Evolutionary conservation across 768 basidiomycete species (phyloP).

Genomic region (Russula sp.): DNA sequence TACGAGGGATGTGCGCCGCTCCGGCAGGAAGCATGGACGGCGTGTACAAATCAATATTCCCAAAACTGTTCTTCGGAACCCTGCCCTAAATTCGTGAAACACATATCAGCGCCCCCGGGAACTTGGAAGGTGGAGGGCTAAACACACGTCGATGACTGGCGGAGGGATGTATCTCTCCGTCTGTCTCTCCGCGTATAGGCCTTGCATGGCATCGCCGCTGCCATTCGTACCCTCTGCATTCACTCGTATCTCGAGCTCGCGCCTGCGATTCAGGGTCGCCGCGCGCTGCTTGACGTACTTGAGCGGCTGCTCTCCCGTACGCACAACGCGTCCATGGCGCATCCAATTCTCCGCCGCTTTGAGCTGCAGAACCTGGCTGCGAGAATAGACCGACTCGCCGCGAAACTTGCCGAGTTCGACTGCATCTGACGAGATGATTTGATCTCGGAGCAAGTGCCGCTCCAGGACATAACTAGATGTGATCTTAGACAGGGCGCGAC

Average conservation of each 20-base stretch:
- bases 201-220: slow-evolving; percentile 52
- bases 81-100: slow-evolving; percentile 53
- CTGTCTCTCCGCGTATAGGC: slow-evolving; percentile 78
- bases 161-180: slow-evolving; percentile 76
- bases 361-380: slow-evolving; percentile 74
- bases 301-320: slow-evolving; percentile 72
- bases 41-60: slow-evolving; percentile 94
- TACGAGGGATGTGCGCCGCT: slow-evolving; percentile 85
- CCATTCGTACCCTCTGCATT: slow-evolving; percentile 35
- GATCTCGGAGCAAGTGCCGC: slow-evolving; percentile 82
- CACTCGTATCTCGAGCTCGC: slow-evolving; percentile 60
- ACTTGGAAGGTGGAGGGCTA: slow-evolving; percentile 8
- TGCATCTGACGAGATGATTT: slow-evolving; percentile 72
- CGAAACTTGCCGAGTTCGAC: slow-evolving; percentile 84
- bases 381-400: slow-evolving; percentile 87
- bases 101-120: not conserved
- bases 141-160: slow-evolving; percentile 63
- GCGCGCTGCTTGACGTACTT: slow-evolving; percentile 86
- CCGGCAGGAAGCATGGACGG: slow-evolving; percentile 92
- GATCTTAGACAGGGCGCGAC: not conserved
- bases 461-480: slow-evolving; percentile 66
- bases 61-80: slow-evolving; percentile 93
- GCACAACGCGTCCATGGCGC: slow-evolving; percentile 73
- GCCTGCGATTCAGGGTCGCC: slow-evolving; percentile 68
- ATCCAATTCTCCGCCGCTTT: slow-evolving; percentile 96